phyloP scores from a whole-genome alignment of 2,329 filamentous ascomycete genomes.

The Venturia oleaginea region DNA sequence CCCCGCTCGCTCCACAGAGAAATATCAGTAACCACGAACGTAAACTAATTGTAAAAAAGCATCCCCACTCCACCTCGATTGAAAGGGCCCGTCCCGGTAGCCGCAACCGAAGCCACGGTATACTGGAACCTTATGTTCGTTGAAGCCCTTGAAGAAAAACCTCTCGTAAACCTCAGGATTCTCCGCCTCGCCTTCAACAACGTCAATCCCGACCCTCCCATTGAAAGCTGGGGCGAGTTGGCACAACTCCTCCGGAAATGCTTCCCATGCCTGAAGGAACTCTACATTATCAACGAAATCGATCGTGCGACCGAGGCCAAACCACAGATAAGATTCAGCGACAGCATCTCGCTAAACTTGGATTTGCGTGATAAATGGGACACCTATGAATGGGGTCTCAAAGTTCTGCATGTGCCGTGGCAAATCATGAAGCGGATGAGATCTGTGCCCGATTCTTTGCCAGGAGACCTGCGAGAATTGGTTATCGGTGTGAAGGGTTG shows the following conservation, averaged over 20 bases:
- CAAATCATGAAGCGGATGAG: background rate
- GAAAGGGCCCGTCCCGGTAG: background rate
- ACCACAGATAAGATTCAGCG: background rate
- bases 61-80: background rate
- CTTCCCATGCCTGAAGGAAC: background rate
- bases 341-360: no score
- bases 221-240: background rate
- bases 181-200: background rate
- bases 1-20: background rate
- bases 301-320: background rate
- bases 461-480: background rate
- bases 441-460: background rate
- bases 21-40: background rate
- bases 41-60: background rate
- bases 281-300: background rate
- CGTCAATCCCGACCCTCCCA: background rate
- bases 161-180: background rate
- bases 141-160: background rate
- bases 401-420: background rate
- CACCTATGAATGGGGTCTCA: background rate
- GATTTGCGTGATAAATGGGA: background rate
- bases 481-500: background rate
- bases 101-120: background rate
- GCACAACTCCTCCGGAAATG: background rate
- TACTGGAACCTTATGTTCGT: background rate